A percentile compares a stretch with the other conserved stretches of the same genome.
These are phyloP conservation scores for Trametes gibbosa DNA, from an alignment of 768 basidiomycete genomes.

Conservation along the genomic window DNA sequence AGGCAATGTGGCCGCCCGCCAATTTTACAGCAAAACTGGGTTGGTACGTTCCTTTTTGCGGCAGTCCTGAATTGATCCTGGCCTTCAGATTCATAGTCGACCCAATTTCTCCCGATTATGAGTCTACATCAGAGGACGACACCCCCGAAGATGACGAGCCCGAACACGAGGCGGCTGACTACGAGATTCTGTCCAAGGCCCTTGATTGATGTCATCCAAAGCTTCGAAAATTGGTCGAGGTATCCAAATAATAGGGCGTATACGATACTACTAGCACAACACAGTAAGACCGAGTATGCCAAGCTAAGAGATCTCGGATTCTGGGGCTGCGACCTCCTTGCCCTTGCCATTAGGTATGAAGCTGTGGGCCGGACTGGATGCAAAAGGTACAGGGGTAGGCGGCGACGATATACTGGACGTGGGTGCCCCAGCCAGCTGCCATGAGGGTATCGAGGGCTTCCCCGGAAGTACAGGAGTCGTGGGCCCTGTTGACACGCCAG, in stretches of 20 bases:
- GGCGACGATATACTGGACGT: constrained; percentile 11
- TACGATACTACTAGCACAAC: neutral
- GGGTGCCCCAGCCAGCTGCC: constrained; percentile 66
- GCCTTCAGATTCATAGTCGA: too few species aligned
- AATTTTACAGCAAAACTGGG: constrained; percentile 59
- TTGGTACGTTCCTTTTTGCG: constrained; percentile 22
- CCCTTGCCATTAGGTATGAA: constrained; percentile 48
- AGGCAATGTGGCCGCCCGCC: constrained; percentile 46
- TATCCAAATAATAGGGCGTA: neutral
- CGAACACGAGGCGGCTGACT: constrained; percentile 30
- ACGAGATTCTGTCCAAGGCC: constrained; percentile 37
- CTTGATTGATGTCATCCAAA: neutral
- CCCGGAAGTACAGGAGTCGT: constrained; percentile 51
- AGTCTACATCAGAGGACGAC: too few species aligned
- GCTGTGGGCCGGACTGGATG: constrained; percentile 13
- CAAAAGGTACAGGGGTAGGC: constrained; percentile 16
- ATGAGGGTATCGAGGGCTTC: constrained; percentile 80
- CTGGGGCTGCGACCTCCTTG: constrained; percentile 45
- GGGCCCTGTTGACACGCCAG: constrained; percentile 44
- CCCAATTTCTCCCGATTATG: too few species aligned
- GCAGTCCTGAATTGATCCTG: too few species aligned
- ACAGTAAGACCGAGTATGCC: neutral
- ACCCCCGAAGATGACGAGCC: constrained; percentile 5
- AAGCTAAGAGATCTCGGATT: constrained; percentile 3
- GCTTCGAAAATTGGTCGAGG: neutral